phyloP scores from a whole-genome alignment of 495 filamentous ascomycete species.

The Chaetomidium leptoderma region DNA sequence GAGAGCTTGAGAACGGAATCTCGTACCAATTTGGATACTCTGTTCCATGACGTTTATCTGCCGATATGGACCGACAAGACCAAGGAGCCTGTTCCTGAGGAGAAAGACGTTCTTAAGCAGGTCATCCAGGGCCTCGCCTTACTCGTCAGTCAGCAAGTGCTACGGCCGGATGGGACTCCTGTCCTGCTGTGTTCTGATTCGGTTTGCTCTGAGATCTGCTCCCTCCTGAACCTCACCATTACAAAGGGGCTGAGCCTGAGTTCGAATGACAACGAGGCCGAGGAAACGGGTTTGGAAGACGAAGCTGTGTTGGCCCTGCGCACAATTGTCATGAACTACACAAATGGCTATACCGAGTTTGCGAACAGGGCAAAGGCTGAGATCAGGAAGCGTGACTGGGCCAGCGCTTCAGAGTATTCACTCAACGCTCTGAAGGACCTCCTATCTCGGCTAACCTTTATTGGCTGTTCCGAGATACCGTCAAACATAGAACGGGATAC shows the following conservation, averaged over 20 bases:
- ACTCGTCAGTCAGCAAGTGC: conserved; percentile 34
- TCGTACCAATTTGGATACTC: conserved; percentile 13
- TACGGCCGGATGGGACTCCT: conserved; percentile 14
- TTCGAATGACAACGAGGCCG: conserved; percentile 28
- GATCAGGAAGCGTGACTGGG: conserved; percentile 32
- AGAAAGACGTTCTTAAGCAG: conserved; percentile 35
- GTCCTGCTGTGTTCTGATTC: conserved; percentile 31
- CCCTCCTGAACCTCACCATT: conserved; percentile 23
- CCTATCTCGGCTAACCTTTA: conserved; percentile 31
- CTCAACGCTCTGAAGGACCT: conserved; percentile 27
- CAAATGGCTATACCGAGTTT: conserved; percentile 32
- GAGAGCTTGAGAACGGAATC: conserved; percentile 23
- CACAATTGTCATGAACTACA: conserved; percentile 35
- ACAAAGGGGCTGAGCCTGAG: conserved; percentile 26
- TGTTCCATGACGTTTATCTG: conserved; percentile 41
- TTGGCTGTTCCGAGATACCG: conserved; percentile 35
- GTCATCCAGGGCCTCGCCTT: conserved; percentile 38
- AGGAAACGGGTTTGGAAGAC: conserved; percentile 33
- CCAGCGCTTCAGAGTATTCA: conserved; percentile 25
- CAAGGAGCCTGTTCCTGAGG: conserved; percentile 25
- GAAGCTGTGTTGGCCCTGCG: conserved; percentile 39
- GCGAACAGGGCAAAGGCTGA: conserved; percentile 20
- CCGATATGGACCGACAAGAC: conserved; percentile 36
- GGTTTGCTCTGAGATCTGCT: conserved; percentile 36
- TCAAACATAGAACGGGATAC: conserved; percentile 9